Conservation (phyloP, 2,329 filamentous ascomycete genomes). For the Phymatotrichopsis omnivora region DNA sequence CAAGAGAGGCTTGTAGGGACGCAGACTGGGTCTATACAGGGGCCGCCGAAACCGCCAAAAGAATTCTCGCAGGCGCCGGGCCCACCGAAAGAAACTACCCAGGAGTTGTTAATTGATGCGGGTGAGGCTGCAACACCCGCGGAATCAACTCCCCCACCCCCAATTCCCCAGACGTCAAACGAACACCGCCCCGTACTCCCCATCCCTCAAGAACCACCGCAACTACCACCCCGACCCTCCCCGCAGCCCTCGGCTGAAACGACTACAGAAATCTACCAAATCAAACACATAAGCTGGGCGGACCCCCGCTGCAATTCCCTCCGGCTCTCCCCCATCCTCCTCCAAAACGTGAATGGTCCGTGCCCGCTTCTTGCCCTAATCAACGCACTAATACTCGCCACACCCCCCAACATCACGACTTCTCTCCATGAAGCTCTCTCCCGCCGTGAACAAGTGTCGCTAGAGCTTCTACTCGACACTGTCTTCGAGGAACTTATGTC, state of each 20-base stretch:
- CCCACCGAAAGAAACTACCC: not conserved
- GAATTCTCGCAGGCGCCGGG: too few species aligned
- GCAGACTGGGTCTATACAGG: not conserved
- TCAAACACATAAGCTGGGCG: conserved; percentile 82
- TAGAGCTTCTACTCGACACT: conserved; percentile 75
- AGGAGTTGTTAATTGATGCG: not conserved
- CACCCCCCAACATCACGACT: conserved; percentile 52
- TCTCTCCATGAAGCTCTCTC: conserved; percentile 67
- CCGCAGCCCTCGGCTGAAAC: conserved; percentile 20
- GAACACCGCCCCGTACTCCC: not conserved
- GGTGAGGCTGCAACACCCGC: not conserved
- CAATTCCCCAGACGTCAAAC: not conserved
- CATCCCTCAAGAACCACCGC: not conserved
- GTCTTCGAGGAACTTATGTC: conserved; percentile 92
- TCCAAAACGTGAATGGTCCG: conserved; percentile 89
- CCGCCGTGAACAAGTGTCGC: conserved; percentile 75
- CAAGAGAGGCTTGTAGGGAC: conserved; percentile 5
- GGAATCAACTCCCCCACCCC: not conserved
- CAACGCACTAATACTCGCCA: conserved; percentile 80
- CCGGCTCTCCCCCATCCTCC: conserved; percentile 71
- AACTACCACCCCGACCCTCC: conserved; percentile 1
- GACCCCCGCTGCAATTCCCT: conserved; percentile 52
- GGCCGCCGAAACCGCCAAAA: conserved; percentile 20
- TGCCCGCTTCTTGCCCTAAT: conserved; percentile 88
- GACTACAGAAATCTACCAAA: conserved; percentile 68